Evolutionary conservation across 1,284 basidiomycete species (phyloP).

Genomic region (Termitomyces sp.): DNA sequence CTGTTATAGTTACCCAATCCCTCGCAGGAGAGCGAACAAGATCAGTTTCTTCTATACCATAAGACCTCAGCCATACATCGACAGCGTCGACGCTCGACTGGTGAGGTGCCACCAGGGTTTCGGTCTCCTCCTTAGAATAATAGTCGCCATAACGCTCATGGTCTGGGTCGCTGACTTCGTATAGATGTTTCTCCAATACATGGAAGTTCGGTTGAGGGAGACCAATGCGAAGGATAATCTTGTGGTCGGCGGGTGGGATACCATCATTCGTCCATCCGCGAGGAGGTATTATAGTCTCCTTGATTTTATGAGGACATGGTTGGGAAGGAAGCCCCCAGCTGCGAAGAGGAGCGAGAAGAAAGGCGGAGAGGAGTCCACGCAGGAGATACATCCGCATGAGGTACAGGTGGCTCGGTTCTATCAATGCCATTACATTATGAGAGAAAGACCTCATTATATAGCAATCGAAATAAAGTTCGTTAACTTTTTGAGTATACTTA

Average conservation of each 20-base stretch:
- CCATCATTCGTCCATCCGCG: slow-evolving; percentile 45
- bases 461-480: not conserved
- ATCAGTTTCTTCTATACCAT: slow-evolving; percentile 46
- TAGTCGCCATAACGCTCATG: slow-evolving; percentile 64
- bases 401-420: slow-evolving; percentile 3
- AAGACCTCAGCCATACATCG: slow-evolving; percentile 16
- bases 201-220: slow-evolving; percentile 63
- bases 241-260: slow-evolving; percentile 41
- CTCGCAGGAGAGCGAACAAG: slow-evolving; percentile 52
- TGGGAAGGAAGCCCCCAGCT: slow-evolving; percentile 12
- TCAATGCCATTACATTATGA: not conserved
- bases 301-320: slow-evolving; percentile 23
- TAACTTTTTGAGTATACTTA: too few relatives aligned
- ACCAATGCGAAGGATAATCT: slow-evolving; percentile 56
- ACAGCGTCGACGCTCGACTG: slow-evolving; percentile 49
- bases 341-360: slow-evolving; percentile 10
- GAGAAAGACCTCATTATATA: slow-evolving; percentile 3
- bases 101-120: slow-evolving; percentile 54
- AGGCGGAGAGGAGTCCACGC: slow-evolving; percentile 9
- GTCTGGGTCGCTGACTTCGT: slow-evolving; percentile 61
- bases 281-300: slow-evolving; percentile 39
- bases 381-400: slow-evolving; percentile 7
- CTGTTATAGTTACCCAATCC: slow-evolving; percentile 62
- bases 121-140: slow-evolving; percentile 60
- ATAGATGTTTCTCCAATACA: slow-evolving; percentile 54